Evolutionary conservation across 2,329 filamentous ascomycete genomes (phyloP), one percentile per base, ranked within the genome.

Genomic region (Diaporthe vexans): DNA sequence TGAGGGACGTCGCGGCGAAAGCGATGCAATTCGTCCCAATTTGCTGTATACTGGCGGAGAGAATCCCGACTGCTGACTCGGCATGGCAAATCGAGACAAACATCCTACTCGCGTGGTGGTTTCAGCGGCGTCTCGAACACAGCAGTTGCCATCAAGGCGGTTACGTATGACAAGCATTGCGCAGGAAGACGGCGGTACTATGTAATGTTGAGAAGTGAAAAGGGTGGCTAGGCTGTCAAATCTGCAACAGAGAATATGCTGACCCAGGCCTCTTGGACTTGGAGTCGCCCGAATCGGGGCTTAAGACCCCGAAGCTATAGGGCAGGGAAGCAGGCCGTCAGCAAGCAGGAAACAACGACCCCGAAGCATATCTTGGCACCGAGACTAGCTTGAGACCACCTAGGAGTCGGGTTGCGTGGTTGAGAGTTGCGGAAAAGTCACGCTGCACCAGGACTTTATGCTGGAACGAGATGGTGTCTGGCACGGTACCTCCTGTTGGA

Each of bases 121-220:
- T 59, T 51, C 68, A 71, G 68, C 11, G 68, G 26, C 29, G 69
- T 59, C 57, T 71, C 69, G 43, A 52, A 6, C 56, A 59, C 37
- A 58, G 19, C 6, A 52, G 35, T 46, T 59, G 29, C 63, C 48
- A 35, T 52, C 46, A 59, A 59, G 51, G 68, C 15, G 15, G 21
- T 37, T n/a, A 43, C 29, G 43, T 46, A 35, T 52, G 63, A 37
- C 29, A 51, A 24, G 37, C 43, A 35, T 29, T 37, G 13, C 29
- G 19, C 17, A 2, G n/a, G 40, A 29, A 8, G 35, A n/a, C 37
- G 29, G 26, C 35, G 40, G 35, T 21, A 13, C 17, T 11, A 13
- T 8, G 35, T 21, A 13, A n/a, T 11, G 21, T 8, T 37, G 9
- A 21, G 10, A 43, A 21, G 37, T 33, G 19, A n/a, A 51, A 33